Evolutionary conservation across 2,329 filamentous ascomycete genomes (phyloP).

Genomic region (Biscogniauxia mediterranea): DNA sequence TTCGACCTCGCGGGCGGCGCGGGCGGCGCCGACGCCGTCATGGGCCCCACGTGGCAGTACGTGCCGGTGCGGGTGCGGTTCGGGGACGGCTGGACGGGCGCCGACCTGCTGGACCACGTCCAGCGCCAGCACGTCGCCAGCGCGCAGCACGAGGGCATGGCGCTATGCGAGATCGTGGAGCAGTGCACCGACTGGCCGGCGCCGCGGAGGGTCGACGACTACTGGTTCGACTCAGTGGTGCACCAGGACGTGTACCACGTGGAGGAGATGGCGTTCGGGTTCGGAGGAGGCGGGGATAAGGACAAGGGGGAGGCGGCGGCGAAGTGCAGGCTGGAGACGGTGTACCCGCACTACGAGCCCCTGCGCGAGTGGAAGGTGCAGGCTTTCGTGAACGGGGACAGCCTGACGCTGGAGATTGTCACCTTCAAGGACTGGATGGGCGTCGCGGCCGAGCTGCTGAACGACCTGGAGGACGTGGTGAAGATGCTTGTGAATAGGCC

Average conservation of each 20-base stretch:
- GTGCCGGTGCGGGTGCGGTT: conserved; percentile 62
- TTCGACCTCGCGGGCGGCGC: too few species aligned
- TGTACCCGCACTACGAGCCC: conserved; percentile 58
- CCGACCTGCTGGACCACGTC: conserved; percentile 51
- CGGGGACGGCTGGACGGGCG: conserved; percentile 46
- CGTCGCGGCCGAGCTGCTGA: conserved; percentile 50
- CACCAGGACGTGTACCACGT: conserved; percentile 62
- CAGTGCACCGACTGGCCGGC: conserved; percentile 46
- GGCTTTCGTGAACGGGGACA: conserved; percentile 53
- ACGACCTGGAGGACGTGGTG: conserved; percentile 45
- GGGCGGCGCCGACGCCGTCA: conserved; percentile 55
- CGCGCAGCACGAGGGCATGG: conserved; percentile 54
- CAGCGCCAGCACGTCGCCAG: conserved; percentile 58
- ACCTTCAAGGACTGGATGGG: conserved; percentile 55
- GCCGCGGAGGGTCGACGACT: conserved; percentile 18
- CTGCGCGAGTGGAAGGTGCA: conserved; percentile 60
- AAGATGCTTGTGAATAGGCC: conserved; percentile 39
- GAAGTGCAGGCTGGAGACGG: conserved; percentile 51
- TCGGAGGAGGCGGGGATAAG: conserved; percentile 11
- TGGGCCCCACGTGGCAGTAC: conserved; percentile 67
- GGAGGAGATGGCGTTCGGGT: conserved; percentile 48
- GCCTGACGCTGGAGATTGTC: conserved; percentile 56
- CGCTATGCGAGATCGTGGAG: conserved; percentile 51
- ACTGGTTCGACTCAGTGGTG: conserved; percentile 55
- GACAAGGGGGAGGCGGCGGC: conserved; percentile 8